phyloP scores from a whole-genome alignment of 192 early-diverging fungal genomes.

The Chytriomyces sp. region DNA sequence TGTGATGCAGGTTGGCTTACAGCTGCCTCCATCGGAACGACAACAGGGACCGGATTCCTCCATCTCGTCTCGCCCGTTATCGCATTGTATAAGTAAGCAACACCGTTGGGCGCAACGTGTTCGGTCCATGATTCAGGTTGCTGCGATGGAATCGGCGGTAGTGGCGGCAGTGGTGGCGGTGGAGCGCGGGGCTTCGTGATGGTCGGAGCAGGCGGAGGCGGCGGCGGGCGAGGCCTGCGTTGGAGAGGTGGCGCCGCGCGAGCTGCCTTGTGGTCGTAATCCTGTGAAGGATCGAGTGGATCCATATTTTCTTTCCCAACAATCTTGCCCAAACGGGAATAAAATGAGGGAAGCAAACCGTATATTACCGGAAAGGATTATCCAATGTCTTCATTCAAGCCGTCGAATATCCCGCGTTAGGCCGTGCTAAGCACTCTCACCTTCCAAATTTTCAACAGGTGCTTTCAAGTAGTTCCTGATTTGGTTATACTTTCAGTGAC shows the following conservation, averaged over 20 bases:
- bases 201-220: not conserved
- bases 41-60: conserved; percentile 44
- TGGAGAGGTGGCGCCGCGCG: not conserved
- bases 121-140: conserved; percentile 27
- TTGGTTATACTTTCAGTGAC: too few species aligned
- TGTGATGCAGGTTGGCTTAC: not conserved
- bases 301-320: conserved; percentile 26
- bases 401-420: too few species aligned
- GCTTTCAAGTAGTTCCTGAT: too few species aligned
- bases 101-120: conserved; percentile 56
- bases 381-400: too few species aligned
- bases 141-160: conserved; percentile 7
- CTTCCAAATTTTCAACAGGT: too few species aligned
- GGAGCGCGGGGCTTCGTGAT: conserved; percentile 2
- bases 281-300: conserved; percentile 38
- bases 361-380: too few species aligned
- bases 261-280: conserved; percentile 1
- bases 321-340: too few species aligned
- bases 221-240: not conserved
- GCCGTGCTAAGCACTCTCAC: too few species aligned
- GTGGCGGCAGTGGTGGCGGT: conserved; percentile 26
- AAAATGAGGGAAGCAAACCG: too few species aligned
- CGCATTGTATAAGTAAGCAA: conserved; percentile 72
- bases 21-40: conserved; percentile 6
- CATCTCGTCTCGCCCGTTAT: conserved; percentile 72